These are phyloP conservation scores for Microcyclospora pomicola DNA, from an alignment of 2,329 filamentous ascomycete species.

Conservation along the genomic window DNA sequence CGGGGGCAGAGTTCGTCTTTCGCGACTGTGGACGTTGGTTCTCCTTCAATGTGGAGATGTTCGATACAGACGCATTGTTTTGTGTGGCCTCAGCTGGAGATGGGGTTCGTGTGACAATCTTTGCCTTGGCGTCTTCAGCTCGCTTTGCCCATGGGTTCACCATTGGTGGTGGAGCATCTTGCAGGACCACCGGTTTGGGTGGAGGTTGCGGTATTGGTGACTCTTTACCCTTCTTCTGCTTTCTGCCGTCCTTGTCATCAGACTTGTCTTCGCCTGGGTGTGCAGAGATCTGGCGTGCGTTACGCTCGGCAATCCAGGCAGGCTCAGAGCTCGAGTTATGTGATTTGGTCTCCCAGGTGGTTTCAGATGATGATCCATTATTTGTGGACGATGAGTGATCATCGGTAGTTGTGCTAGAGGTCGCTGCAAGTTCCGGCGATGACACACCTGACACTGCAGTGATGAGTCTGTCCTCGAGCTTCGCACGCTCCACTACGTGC, in stretches of 20 bases:
- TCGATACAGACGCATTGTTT: conserved; percentile 1
- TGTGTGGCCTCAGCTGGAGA: conserved; percentile 5
- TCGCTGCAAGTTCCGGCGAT: conserved; percentile 42
- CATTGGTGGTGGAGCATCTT: conserved; percentile 66
- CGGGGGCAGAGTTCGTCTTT: conserved; percentile 14
- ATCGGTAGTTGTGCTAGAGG: conserved; percentile 42
- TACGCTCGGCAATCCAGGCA: conserved; percentile 44
- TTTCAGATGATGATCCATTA: conserved; percentile 47
- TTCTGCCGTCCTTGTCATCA: conserved; percentile 3
- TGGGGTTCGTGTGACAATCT: conserved; percentile 24
- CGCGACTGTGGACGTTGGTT: conserved; percentile 15
- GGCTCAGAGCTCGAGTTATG: conserved; percentile 48
- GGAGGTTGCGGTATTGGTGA: conserved; percentile 13
- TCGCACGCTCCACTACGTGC: conserved; percentile 18
- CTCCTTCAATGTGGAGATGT: conserved; percentile 10
- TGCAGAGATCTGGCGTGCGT: conserved; percentile 16
- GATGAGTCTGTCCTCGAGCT: conserved; percentile 15
- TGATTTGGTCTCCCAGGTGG: conserved; percentile 52
- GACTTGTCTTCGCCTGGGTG: conserved; percentile 4
- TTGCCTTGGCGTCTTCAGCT: conserved; percentile 49
- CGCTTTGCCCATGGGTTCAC: conserved; percentile 85
- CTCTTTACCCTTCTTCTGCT: conserved; percentile 13
- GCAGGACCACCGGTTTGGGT: conserved; percentile 46
- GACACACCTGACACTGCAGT: conserved; percentile 22
- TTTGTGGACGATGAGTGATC: conserved; percentile 44